These are phyloP conservation scores for Keqinozyma sinolaborantium DNA, from an alignment of 1,139 yeast species.

Conservation along the genomic window DNA sequence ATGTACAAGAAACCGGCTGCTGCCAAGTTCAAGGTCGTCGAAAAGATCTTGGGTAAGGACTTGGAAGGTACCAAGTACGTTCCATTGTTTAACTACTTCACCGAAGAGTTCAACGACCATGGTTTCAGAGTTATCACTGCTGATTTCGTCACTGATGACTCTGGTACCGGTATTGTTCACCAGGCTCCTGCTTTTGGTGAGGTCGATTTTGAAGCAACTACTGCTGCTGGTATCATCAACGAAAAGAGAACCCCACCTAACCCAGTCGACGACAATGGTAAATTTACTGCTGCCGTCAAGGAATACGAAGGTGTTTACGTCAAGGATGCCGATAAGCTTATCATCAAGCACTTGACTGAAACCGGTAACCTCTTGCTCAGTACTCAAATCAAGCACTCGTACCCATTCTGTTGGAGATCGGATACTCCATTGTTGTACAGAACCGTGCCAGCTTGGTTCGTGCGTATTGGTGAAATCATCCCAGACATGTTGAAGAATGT, in stretches of 20 bases:
- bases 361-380: conserved; percentile 72
- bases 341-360: conserved; percentile 79
- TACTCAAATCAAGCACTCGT: conserved; percentile 88
- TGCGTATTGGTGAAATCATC: conserved; percentile 78
- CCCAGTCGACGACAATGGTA: conserved; percentile 91
- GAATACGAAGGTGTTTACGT: conserved; percentile 84
- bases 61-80: conserved; percentile 74
- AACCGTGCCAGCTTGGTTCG: conserved; percentile 98
- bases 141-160: conserved; percentile 83
- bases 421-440: conserved; percentile 96
- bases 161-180: conserved; percentile 99
- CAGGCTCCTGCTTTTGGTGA: conserved; percentile 99
- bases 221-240: conserved; percentile 67
- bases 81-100: conserved; percentile 82
- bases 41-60: conserved; percentile 73
- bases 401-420: conserved; percentile 99
- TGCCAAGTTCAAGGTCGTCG: conserved; percentile 83
- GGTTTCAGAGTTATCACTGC: conserved; percentile 83
- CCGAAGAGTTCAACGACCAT: conserved; percentile 65
- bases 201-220: conserved; percentile 87
- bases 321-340: conserved; percentile 91
- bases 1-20: conserved; percentile 91
- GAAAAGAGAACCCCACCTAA: conserved; percentile 78
- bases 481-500: conserved; percentile 89
- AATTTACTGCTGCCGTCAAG: conserved; percentile 68